Conservation (phyloP, 345 rosid species). For the Hibiscus mutabilis region DNA sequence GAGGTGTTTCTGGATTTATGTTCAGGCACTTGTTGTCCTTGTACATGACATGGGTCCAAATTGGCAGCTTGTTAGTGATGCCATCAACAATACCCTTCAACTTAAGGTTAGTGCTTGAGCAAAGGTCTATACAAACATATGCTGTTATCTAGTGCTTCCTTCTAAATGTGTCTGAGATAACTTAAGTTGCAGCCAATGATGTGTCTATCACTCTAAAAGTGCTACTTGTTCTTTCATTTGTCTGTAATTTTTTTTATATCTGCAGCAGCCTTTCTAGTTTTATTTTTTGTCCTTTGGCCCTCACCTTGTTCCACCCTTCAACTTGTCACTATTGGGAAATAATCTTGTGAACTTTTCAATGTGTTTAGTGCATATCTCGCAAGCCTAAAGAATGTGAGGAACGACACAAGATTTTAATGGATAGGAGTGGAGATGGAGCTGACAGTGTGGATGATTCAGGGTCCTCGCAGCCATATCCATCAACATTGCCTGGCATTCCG, state of each 20-base stretch:
- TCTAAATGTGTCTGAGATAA: background rate
- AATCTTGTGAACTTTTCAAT: constrained; percentile 6
- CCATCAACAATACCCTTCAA: constrained; percentile 78
- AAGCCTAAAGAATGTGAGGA: constrained; percentile 92
- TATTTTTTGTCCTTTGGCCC: background rate
- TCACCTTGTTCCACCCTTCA: background rate
- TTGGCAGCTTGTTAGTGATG: constrained; percentile 99
- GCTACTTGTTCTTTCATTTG: background rate
- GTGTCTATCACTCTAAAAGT: background rate
- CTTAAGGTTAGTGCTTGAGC: constrained; percentile 55
- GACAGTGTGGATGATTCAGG: constrained; percentile 99
- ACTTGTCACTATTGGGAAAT: background rate
- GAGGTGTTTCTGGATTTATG: constrained; percentile 7
- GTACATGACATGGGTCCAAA: constrained; percentile 99
- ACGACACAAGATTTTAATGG: constrained; percentile 89
- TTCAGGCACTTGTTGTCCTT: constrained; percentile 95
- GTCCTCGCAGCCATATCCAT: constrained; percentile 94
- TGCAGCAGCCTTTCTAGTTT: background rate
- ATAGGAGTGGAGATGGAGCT: constrained; percentile 85
- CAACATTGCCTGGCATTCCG: constrained; percentile 98
- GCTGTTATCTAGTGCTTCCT: background rate
- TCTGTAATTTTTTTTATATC: background rate
- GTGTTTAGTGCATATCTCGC: constrained; percentile 77
- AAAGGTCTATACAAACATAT: background rate
- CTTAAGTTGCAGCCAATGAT: background rate